Base-by-base conservation (phyloP, 768 basidiomycete species). In the Tephrocybe sp. region DNA sequence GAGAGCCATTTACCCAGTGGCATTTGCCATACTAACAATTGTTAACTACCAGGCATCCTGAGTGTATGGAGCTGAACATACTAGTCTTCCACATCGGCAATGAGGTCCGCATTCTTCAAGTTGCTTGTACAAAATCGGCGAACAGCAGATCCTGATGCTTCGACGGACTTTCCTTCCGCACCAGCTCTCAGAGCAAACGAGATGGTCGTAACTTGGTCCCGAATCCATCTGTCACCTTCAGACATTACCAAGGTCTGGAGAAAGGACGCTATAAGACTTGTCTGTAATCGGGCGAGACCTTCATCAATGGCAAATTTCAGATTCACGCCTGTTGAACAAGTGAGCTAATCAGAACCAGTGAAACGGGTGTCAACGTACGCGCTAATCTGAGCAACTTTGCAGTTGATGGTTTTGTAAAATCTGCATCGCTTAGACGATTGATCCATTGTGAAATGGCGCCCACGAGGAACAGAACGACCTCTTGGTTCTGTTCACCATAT, bases 201-300 rank as follows among this genome's bases (percentile, higher is more conserved):
- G 43, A 94, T 71, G 34, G 80, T 81, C 9, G 78, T 75, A 2
- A 84, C 78, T 52, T 92, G 82, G 2, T 82, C 77, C 49, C 74
- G 72, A 18, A 98, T 79, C 90, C 92, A 97, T 52, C 81, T 78
- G 56, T 95, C 89, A 15, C 95, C 95, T 72, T 97, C 94, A 49
- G 89, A 92, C 95, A 98, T 98, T 58, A 98, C 83, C 31, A 97
- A 72, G 13, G 92, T 92, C 70, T 98, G 95, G 58, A 98, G 72
- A 68, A 95, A 98, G 1, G 91, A 93, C 2, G 95, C 89, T 43
- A 91, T 88, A 39, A 98, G 77, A 61, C 90, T 86, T 50, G 82
- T 87, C 63, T 91, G 87, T 1, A 84, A 81, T 59, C 81, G 84
- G 52, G 87, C 79, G 28, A 96, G 75, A n/a, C 92, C 92, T 57